A percentile compares a stretch with the other conserved stretches of the same genome.
Evolutionary conservation across 257 asterid species (phyloP).

Genomic region (Nicotiana otophora): DNA sequence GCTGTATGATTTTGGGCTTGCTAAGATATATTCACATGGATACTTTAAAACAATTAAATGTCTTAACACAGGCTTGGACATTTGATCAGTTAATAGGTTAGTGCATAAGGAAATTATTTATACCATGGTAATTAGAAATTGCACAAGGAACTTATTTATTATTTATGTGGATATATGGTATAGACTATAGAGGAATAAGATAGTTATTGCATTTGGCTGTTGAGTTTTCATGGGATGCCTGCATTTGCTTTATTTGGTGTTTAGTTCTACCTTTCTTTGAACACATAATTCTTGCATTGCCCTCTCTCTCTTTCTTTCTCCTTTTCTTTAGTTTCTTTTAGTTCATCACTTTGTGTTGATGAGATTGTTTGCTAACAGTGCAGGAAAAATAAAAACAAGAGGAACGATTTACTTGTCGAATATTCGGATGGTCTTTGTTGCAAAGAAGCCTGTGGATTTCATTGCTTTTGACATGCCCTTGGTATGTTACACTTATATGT

Average conservation of each 20-base stretch:
- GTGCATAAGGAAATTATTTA: not conserved
- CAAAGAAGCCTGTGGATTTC: constrained; percentile 63
- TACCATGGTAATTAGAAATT: not conserved
- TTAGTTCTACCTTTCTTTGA: constrained; percentile 1
- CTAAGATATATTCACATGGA: not conserved
- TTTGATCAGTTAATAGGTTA: not conserved
- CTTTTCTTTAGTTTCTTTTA: not conserved
- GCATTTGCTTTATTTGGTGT: not conserved
- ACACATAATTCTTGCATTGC: not conserved
- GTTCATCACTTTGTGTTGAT: not conserved
- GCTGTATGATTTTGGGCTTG: not conserved
- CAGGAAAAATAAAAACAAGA: constrained; percentile 71
- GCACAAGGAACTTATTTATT: not conserved
- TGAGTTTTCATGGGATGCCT: not conserved
- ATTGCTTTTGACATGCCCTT: constrained; percentile 83
- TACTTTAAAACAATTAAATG: not conserved
- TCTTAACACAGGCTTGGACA: not conserved
- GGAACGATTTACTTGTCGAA: constrained; percentile 89
- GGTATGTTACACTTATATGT: constrained; percentile 43
- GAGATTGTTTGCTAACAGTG: constrained; percentile 28
- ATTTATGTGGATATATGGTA: not conserved
- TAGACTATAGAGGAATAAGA: not conserved
- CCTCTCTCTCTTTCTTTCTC: not conserved
- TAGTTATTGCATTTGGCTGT: not conserved
- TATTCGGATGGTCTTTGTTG: constrained; percentile 90